These are phyloP conservation scores for Hypoxylon rickii DNA, from an alignment of 495 filamentous ascomycete species.

Conservation along the genomic window DNA sequence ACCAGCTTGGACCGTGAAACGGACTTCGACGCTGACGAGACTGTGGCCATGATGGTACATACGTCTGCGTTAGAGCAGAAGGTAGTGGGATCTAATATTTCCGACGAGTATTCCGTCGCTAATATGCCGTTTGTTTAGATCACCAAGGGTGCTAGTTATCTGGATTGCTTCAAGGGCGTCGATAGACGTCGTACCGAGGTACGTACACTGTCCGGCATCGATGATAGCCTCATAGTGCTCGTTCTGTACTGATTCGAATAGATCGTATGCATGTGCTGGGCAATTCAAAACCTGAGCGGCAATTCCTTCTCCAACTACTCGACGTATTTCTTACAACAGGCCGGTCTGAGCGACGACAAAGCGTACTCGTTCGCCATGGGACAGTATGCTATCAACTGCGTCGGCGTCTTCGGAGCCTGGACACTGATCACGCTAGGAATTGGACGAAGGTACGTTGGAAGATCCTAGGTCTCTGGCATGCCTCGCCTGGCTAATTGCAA, in stretches of 20 bases:
- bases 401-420: slow-evolving; percentile 75
- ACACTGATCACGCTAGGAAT: slow-evolving; percentile 69
- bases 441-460: slow-evolving; percentile 59
- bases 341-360: slow-evolving; percentile 61
- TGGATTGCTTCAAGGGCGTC: slow-evolving; percentile 76
- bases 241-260: slow-evolving; percentile 19
- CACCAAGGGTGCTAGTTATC: slow-evolving; percentile 68
- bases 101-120: neutral
- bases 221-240: neutral
- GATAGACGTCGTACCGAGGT: slow-evolving; percentile 74
- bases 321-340: slow-evolving; percentile 76
- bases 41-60: slow-evolving; percentile 83
- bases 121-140: slow-evolving; percentile 42
- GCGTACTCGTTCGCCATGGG: slow-evolving; percentile 75
- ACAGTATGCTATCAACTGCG: slow-evolving; percentile 76
- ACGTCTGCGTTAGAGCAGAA: slow-evolving; percentile 75
- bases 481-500: neutral
- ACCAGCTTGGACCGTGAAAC: slow-evolving; percentile 61
- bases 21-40: slow-evolving; percentile 74
- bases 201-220: slow-evolving; percentile 10
- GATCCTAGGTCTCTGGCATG: neutral
- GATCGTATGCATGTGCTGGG: slow-evolving; percentile 81
- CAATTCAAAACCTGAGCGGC: slow-evolving; percentile 79
- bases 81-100: slow-evolving; percentile 16
- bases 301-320: slow-evolving; percentile 82